A percentile compares a stretch with the other conserved stretches of the same genome.
phyloP scores from a whole-genome alignment of 805 yeast species.

The Vanderwaltozyma tropicalis region DNA sequence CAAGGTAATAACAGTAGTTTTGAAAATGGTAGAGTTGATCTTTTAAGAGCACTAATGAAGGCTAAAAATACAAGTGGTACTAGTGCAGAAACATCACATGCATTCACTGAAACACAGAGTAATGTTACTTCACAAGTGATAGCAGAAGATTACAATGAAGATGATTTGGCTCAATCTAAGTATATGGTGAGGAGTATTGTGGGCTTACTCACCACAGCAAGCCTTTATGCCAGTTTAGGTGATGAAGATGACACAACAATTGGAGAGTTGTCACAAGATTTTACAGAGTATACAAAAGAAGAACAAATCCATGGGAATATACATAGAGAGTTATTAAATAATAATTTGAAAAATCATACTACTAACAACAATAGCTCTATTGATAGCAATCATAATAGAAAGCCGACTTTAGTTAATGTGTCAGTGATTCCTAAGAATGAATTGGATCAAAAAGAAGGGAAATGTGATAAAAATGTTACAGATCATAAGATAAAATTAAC shows the following conservation, averaged over 20 bases:
- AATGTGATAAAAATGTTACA: neutral
- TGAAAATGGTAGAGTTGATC: too few species aligned
- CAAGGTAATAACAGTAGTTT: too few species aligned
- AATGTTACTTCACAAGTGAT: too few species aligned
- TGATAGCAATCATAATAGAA: too few species aligned
- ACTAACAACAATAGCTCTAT: too few species aligned
- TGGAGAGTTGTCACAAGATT: slow-evolving; percentile 8
- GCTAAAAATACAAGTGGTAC: too few species aligned
- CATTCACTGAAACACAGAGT: too few species aligned
- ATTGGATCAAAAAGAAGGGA: neutral
- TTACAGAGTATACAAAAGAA: slow-evolving; percentile 7
- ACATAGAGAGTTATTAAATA: too few species aligned
- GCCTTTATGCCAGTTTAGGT: slow-evolving; percentile 36
- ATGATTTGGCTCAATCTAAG: slow-evolving; percentile 30
- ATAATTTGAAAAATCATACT: too few species aligned
- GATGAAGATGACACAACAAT: slow-evolving; percentile 4
- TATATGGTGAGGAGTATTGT: slow-evolving; percentile 45
- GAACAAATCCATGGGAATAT: slow-evolving; percentile 3
- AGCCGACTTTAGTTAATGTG: slow-evolving; percentile 15
- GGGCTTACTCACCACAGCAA: slow-evolving; percentile 46
- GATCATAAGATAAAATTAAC: neutral
- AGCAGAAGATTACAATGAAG: slow-evolving; percentile 6
- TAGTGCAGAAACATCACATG: neutral
- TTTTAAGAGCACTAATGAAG: too few species aligned
- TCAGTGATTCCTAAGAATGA: slow-evolving; percentile 8